Base-by-base conservation (phyloP, 1,284 basidiomycete genomes). In the Ustilago shanxiensis region DNA sequence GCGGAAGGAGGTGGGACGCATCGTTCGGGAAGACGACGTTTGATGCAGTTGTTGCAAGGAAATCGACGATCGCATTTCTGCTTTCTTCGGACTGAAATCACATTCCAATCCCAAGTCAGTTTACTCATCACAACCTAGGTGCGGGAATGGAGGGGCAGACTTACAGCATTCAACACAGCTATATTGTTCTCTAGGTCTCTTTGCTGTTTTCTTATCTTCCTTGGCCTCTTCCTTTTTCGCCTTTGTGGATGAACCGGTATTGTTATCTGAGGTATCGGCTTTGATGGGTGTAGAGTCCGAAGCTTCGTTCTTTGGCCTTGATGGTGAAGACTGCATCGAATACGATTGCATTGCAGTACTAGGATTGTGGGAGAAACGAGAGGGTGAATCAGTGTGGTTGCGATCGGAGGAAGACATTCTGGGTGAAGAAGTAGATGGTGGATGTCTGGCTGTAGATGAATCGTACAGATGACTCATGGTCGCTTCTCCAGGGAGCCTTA, bases 11-110 rank as follows among this genome's bases (percentile, higher is more conserved):
- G 75, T 14, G 75, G 75, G 3, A 76, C 67, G n/a, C 77, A 79
- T 37, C 75, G 53, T 39, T 77, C 73, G 2, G 73, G 73, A 14
- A 76, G 59, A 8, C 75, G 58, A 1, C 77, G 77, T 47, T 74
- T 77, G 71, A 79, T 77, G 41, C 77, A 79, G 22, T 79, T 72
- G 64, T 77, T 74, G 66, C 77, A 79, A 1, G 77, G 77, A 37
- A 74, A 71, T n/a, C 72, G 72, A 20, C 75, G 63, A 37, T 79
- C 77, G 52, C 77, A 79, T 55, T 79, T 79, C 51, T 79, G 77
- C 61, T 79, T 79, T 20, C 77, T 53, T 20, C 77, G 68, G 60
- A 73, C 68, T 74, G 71, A 10, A 3, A 14, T 9, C 35, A 16
- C 7, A 7, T 10, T 3, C 7, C 9, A 37, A 37, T 14, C 35